Evolutionary conservation across 1,139 yeast genomes (phyloP).

Genomic region (Diutina neorugosa): DNA sequence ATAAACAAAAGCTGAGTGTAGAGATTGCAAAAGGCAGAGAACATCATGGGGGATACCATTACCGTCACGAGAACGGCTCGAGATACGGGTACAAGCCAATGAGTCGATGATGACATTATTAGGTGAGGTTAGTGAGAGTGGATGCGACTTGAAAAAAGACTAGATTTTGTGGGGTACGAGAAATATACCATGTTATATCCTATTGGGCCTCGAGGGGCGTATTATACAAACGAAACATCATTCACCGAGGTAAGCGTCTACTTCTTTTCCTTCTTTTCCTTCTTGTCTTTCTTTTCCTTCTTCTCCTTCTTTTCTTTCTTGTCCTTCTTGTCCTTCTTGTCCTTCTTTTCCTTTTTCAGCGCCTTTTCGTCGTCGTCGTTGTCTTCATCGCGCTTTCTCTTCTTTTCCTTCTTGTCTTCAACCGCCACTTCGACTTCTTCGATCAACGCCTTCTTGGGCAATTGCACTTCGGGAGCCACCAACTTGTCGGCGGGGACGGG

Average conservation of each 20-base stretch:
- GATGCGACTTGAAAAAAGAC: too few relatives aligned
- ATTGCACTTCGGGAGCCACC: slow-evolving; percentile 38
- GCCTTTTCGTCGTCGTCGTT: slow-evolving; percentile 31
- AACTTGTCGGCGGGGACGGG: slow-evolving; percentile 35
- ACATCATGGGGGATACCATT: neutral
- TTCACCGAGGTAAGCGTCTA: neutral
- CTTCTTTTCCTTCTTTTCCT: slow-evolving; percentile 27
- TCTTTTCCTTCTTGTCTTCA: slow-evolving; percentile 18
- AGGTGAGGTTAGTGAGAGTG: neutral
- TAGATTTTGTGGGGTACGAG: neutral
- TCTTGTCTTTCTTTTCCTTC: slow-evolving; percentile 34
- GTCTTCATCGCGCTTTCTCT: slow-evolving; percentile 44
- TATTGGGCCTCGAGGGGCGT: neutral
- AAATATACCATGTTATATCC: neutral
- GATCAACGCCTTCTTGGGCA: slow-evolving; percentile 29
- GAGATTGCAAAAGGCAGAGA: neutral
- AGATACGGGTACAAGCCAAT: neutral
- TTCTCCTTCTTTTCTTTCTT: slow-evolving; percentile 56
- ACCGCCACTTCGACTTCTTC: slow-evolving; percentile 17
- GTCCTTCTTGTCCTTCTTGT: slow-evolving; percentile 53
- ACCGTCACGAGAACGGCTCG: neutral
- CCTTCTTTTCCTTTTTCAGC: slow-evolving; percentile 32
- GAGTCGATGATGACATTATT: neutral
- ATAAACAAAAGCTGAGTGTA: neutral
- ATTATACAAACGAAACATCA: neutral